Percentiles rank a stretch among this genome's conserved stretches.
Evolutionary conservation across 2,329 filamentous ascomycete species (phyloP).

Genomic region (Colletotrichum neosansevieriae): DNA sequence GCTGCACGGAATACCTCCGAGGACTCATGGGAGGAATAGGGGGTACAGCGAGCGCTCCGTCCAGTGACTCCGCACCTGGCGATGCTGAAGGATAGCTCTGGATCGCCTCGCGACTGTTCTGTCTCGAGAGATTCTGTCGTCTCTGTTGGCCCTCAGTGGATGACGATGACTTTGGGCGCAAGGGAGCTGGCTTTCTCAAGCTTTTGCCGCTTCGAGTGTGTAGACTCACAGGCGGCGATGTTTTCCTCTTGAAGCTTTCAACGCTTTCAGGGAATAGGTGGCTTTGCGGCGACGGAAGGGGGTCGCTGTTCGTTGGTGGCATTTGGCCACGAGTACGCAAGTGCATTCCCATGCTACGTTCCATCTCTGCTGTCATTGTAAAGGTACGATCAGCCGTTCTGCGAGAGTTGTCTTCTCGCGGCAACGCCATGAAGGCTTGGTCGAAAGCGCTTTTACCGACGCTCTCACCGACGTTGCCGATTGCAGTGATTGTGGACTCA

Average conservation of each 20-base stretch:
- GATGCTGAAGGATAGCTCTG: conserved; percentile 42
- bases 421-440: conserved; percentile 43
- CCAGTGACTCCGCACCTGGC: conserved; percentile 18
- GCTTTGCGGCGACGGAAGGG: neutral
- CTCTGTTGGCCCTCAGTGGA: conserved; percentile 39
- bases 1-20: conserved; percentile 23
- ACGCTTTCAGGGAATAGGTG: conserved; percentile 46
- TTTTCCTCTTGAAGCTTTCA: conserved; percentile 46
- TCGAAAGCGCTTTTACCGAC: conserved; percentile 47
- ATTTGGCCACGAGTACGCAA: conserved; percentile 16
- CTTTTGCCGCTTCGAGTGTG: conserved; percentile 52
- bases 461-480: conserved; percentile 42
- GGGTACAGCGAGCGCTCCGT: conserved; percentile 40
- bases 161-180: conserved; percentile 53
- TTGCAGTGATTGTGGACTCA: conserved; percentile 42
- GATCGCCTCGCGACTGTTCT: conserved; percentile 42
- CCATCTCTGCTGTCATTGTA: conserved; percentile 48
- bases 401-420: neutral
- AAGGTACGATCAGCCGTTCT: conserved; percentile 44
- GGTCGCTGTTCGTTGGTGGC: neutral
- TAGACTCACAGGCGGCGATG: conserved; percentile 58
- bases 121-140: conserved; percentile 39
- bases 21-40: conserved; percentile 45
- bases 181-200: conserved; percentile 48
- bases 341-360: conserved; percentile 44